These are phyloP conservation scores for Eudorina sp. DNA, from an alignment of 139 green algal species.

Conservation along the genomic window DNA sequence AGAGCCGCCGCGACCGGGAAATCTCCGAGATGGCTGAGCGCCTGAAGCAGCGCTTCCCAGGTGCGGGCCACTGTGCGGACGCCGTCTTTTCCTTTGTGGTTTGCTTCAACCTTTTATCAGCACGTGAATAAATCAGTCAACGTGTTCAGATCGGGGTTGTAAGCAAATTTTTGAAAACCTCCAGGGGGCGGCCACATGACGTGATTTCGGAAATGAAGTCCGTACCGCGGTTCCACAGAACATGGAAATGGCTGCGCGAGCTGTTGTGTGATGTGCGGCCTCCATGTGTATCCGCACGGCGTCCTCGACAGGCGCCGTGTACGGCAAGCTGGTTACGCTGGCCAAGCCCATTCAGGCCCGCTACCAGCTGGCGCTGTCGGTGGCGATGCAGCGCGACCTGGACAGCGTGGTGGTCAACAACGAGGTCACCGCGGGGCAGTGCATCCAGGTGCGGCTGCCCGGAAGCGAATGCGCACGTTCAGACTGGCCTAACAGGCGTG, in stretches of 20 bases:
- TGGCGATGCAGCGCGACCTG: conserved; percentile 88
- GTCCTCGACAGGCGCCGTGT: conserved; percentile 71
- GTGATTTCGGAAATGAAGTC: too few species aligned
- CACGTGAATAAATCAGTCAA: too few species aligned
- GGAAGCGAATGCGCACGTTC: neutral
- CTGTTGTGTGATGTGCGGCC: too few species aligned
- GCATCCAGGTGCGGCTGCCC: conserved; percentile 14
- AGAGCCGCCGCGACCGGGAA: conserved; percentile 75
- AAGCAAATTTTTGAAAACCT: too few species aligned
- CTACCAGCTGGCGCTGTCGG: conserved; percentile 90
- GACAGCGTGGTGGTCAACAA: conserved; percentile 93
- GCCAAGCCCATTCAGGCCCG: conserved; percentile 78
- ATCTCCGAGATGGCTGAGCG: conserved; percentile 72
- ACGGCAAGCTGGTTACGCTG: conserved; percentile 89
- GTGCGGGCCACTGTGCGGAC: conserved; percentile 7
- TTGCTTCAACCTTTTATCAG: too few species aligned
- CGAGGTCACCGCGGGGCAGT: conserved; percentile 67
- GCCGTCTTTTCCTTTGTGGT: neutral
- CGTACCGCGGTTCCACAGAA: too few species aligned
- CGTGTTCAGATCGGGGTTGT: too few species aligned
- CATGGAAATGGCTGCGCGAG: too few species aligned
- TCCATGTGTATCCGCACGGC: too few species aligned
- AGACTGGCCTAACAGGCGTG: too few species aligned
- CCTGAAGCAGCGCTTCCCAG: conserved; percentile 80
- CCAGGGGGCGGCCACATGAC: too few species aligned